phyloP scores from a whole-genome alignment of 2,329 filamentous ascomycete species.

The Colletotrichum sp. region DNA sequence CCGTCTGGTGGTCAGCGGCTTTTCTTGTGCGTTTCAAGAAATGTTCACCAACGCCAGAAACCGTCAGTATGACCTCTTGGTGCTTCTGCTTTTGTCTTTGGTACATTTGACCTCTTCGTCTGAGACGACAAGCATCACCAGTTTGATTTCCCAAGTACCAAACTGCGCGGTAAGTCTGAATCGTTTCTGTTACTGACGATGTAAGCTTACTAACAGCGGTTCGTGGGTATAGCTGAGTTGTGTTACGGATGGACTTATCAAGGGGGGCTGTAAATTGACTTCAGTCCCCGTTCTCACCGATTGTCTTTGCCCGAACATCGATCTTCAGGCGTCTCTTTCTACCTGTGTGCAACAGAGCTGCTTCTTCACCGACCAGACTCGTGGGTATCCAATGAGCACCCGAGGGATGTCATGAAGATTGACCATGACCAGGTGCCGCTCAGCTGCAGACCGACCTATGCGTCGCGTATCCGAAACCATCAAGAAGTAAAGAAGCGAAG shows the following conservation, averaged over 20 bases:
- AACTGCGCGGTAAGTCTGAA: neutral
- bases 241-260: neutral
- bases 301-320: conserved; percentile 19
- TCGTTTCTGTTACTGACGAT: accelerated
- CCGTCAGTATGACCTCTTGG: neutral
- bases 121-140: neutral
- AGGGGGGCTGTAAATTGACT: conserved; percentile 13
- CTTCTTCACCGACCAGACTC: conserved; percentile 18
- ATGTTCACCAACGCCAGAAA: neutral
- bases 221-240: neutral
- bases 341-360: conserved; percentile 20
- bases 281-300: conserved; percentile 4
- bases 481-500: conserved; percentile 15
- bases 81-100: neutral
- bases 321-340: conserved; percentile 3
- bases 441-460: neutral
- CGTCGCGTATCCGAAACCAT: conserved; percentile 18
- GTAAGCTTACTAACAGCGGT: neutral
- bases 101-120: neutral
- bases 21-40: neutral
- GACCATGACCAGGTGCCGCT: neutral
- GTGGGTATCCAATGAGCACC: neutral
- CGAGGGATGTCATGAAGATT: neutral
- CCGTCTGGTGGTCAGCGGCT: neutral
- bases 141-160: neutral